Evolutionary conservation across 1,284 basidiomycete genomes (phyloP), one percentile per base, ranked within the genome.

Genomic region (Schizophyllum amplum): DNA sequence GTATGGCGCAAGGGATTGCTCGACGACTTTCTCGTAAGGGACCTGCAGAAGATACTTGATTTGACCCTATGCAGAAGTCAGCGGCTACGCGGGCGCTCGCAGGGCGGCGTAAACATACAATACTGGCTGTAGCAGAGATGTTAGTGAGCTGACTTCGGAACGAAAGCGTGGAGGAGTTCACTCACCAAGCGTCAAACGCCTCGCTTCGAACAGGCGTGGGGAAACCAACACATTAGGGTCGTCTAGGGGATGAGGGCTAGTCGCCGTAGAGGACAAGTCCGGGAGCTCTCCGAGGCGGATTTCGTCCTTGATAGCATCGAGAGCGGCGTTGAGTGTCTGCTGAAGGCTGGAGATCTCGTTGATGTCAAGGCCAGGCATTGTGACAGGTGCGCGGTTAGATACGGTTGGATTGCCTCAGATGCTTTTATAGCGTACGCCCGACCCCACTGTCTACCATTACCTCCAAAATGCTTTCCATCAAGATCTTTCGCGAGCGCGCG

Each of bases 241-340:
- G 65, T 73, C 71, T 47, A 71, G 69, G 24, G 70, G 68, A 57
- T 73, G 70, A 15, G 63, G 57, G 55, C 68, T 68, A 0, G 67
- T 69, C 1, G 70, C 71, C 27, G 66, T 68, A 53, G 71, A 60
- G 17, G 71, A 72, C 1, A 69, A 69, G 57, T 70, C 68, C 6
- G 67, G 63, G 5, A 73, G 60, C 51, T 67, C 62, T 53, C 72
- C 69, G 22, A 67, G 65, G 24, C 66, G 66, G 25, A 72, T 63
- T 57, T 72, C 72, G 11, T 69, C 68, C 59, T 72, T 72, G 64
- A 71, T 69, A 17, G 63, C 63, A 58, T 73, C 70, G 47, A 73
- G 65, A 4, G 71, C 71, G 33, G 55, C 62, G 58, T 73, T 73
- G 57, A 73, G 66, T 47, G 71, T 69, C 51, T 65, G 63, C 57